Evolutionary conservation across 768 basidiomycete species (phyloP), one percentile per base, ranked within the genome.

Genomic region (Xerocomellus intermedius): DNA sequence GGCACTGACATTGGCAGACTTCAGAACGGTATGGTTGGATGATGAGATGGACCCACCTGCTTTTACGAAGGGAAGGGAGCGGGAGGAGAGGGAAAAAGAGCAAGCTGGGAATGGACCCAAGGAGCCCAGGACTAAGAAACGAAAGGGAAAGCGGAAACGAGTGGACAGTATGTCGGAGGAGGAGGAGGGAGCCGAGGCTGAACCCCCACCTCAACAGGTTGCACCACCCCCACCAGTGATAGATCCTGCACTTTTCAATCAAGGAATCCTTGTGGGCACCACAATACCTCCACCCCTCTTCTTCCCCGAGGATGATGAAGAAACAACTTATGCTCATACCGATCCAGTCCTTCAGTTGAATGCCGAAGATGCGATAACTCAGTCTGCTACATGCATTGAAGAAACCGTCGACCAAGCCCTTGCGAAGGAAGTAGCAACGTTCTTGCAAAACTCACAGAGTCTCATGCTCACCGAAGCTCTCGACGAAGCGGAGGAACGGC

Each of bases 31-130:
- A 22, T 94, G 91, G 93, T 69, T 95, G 57, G 91, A 94, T 62
- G 91, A 94, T 49, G 90, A 91, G 74, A 86, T 86, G 80, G 92
- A 95, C 63, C 94, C 94, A 5, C 94, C 94, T 0, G 92, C 94
- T 39, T 94, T 87, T 67, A 87, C 83, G 9, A 86, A 85, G 59
- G 89, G 87, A 37, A 84, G 77, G 68, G 89, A 87, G 63, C 80
- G 77, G 56, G 90, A 90, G 57, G 84, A 83, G 62, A 79, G 74
- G 48, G 81, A 78, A 66, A 75, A 75, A 59, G 64, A 76, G 41
- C 76, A 75, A 21, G 64, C 50, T 30, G 79, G 73, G 46, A 71
- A 72, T 36, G 66, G 60, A 7, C 68, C 59, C 2, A 68, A 65
- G 32, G 67, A 66, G 56, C 62, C 55, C 17, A 48, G 6, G 55